Evolutionary conservation across 1,139 yeast species (phyloP).

Genomic region (Meyerozyma carpophila): DNA sequence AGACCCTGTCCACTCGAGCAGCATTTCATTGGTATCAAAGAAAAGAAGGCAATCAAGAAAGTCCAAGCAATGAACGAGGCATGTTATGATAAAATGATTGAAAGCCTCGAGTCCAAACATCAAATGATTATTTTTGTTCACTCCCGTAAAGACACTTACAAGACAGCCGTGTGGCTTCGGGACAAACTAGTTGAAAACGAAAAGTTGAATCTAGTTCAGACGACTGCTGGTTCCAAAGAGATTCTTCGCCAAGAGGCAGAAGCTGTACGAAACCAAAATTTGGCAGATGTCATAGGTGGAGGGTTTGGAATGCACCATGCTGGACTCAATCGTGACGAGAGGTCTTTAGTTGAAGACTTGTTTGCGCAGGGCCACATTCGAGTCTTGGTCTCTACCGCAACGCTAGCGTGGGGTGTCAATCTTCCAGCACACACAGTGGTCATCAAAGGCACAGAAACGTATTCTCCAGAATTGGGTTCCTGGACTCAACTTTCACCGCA

Average conservation of each 20-base stretch:
- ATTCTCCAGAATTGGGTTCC: slow-evolving; percentile 82
- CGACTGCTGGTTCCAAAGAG: slow-evolving; percentile 59
- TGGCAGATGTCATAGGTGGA: slow-evolving; percentile 55
- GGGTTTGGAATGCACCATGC: slow-evolving; percentile 97
- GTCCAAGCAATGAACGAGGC: slow-evolving; percentile 86
- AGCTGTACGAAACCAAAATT: slow-evolving; percentile 45
- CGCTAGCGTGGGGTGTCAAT: slow-evolving; percentile 98
- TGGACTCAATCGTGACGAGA: slow-evolving; percentile 69
- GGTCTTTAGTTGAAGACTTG: slow-evolving; percentile 75
- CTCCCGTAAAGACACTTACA: slow-evolving; percentile 84
- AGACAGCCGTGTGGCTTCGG: slow-evolving; percentile 72
- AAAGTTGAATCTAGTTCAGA: slow-evolving; percentile 39
- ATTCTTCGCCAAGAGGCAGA: slow-evolving; percentile 62
- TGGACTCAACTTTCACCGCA: slow-evolving; percentile 93
- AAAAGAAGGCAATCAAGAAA: slow-evolving; percentile 74
- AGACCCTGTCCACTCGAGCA: slow-evolving; percentile 94
- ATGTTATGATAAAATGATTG: slow-evolving; percentile 76
- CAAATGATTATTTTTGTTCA: slow-evolving; percentile 90
- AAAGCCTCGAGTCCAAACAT: slow-evolving; percentile 51
- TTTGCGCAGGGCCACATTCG: slow-evolving; percentile 84
- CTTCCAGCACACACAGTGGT: slow-evolving; percentile 95
- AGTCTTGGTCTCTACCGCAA: slow-evolving; percentile 88
- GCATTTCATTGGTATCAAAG: slow-evolving; percentile 83
- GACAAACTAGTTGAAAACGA: slow-evolving; percentile 58
- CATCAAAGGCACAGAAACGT: slow-evolving; percentile 91